A percentile compares a stretch with the other conserved stretches of the same genome.
Evolutionary conservation across 108 stramenopile species (phyloP).

Genomic region (Stephanodiscus triporus): DNA sequence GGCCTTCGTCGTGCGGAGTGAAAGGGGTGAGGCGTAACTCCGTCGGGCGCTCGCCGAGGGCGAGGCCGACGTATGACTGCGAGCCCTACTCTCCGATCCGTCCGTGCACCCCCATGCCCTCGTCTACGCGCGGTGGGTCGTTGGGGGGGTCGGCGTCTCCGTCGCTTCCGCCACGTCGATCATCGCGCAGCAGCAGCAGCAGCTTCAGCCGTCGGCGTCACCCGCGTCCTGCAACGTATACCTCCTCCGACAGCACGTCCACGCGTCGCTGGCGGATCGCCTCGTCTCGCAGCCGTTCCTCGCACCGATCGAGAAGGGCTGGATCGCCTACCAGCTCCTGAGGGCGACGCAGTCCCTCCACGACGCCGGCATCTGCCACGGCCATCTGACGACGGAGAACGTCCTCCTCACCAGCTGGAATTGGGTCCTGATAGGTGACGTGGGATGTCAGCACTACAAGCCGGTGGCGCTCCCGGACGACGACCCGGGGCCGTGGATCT

Average conservation of each 20-base stretch:
- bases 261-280: slow-evolving; percentile 90
- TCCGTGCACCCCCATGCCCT: slow-evolving; percentile 40
- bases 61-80: slow-evolving; percentile 50
- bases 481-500: slow-evolving; percentile 92
- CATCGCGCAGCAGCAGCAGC: slow-evolving; percentile 4
- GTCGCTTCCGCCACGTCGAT: slow-evolving; percentile 16
- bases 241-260: slow-evolving; percentile 89
- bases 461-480: slow-evolving; percentile 89
- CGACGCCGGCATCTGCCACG: slow-evolving; percentile 81
- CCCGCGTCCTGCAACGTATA: slow-evolving; percentile 51
- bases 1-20: slow-evolving; percentile 42
- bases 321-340: slow-evolving; percentile 93
- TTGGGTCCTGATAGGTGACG: slow-evolving; percentile 91
- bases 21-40: slow-evolving; percentile 26
- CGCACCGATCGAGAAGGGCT: slow-evolving; percentile 90
- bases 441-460: slow-evolving; percentile 88
- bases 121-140: slow-evolving; percentile 44
- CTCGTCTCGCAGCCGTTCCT: slow-evolving; percentile 95
- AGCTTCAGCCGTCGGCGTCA: background rate
- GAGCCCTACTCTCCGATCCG: slow-evolving; percentile 42
- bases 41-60: slow-evolving; percentile 35
- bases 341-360: slow-evolving; percentile 86
- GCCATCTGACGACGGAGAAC: slow-evolving; percentile 96
- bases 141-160: slow-evolving; percentile 19
- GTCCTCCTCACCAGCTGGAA: slow-evolving; percentile 90